Evolutionary conservation across 129 eudicot genomes (phyloP).

Genomic region (Centaurea solstitialis): DNA sequence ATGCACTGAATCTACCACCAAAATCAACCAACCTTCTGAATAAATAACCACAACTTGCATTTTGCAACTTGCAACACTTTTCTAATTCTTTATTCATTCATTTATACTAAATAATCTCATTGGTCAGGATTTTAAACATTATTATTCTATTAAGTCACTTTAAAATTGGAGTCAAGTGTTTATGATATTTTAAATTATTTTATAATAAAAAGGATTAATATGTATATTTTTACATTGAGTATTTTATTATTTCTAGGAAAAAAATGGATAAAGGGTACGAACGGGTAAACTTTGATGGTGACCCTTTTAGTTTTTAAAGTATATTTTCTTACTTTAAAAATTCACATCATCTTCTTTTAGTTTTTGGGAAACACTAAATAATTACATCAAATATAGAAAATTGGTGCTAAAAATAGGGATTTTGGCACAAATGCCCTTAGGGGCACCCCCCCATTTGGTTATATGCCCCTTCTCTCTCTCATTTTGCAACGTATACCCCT

Average conservation of each 20-base stretch:
- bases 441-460: no score
- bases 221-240: background rate
- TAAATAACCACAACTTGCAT: slow-evolving; percentile 19
- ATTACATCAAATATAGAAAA: no score
- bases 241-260: no score
- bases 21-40: slow-evolving; percentile 21
- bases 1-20: slow-evolving; percentile 23
- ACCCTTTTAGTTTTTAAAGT: background rate
- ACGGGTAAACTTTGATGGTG: background rate
- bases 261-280: background rate
- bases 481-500: no score
- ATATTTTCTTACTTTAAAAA: no score
- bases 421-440: no score
- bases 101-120: background rate
- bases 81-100: background rate
- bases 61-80: slow-evolving; percentile 28
- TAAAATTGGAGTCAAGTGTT: background rate
- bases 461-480: no score
- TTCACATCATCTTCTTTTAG: no score
- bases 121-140: background rate
- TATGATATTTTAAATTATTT: background rate
- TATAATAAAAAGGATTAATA: no score
- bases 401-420: no score
- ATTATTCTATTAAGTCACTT: background rate
- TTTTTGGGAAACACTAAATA: background rate